phyloP scores from a whole-genome alignment of 2,329 filamentous ascomycete genomes.

The Trichoderma lentiforme region DNA sequence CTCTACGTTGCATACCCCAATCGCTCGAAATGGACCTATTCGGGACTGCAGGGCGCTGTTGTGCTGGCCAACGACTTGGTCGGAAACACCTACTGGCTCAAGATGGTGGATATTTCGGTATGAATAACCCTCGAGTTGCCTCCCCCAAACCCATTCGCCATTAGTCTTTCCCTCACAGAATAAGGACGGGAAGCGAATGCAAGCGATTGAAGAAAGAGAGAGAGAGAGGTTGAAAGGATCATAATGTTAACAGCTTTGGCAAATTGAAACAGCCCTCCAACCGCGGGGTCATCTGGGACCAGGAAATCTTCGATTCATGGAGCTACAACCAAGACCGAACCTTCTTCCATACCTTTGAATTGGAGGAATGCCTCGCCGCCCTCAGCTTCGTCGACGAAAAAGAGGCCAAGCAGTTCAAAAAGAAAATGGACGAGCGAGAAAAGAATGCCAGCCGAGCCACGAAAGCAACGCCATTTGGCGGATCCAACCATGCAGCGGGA shows the following conservation, averaged over 20 bases:
- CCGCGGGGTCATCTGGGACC: constrained; percentile 90
- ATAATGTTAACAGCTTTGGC: constrained; percentile 5
- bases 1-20: constrained; percentile 92
- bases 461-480: constrained; percentile 70
- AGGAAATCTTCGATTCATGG: constrained; percentile 96
- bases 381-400: constrained; percentile 96
- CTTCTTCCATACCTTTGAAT: constrained; percentile 97
- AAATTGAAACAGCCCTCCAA: constrained; percentile 57
- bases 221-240: neutral
- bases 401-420: constrained; percentile 93
- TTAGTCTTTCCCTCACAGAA: neutral
- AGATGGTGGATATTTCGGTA: constrained; percentile 95
- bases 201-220: neutral
- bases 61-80: constrained; percentile 93
- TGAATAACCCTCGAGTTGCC: constrained; percentile 20
- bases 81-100: constrained; percentile 94
- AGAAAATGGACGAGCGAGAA: constrained; percentile 95
- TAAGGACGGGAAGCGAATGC: neutral
- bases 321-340: constrained; percentile 94
- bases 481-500: constrained; percentile 34
- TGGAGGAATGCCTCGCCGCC: constrained; percentile 86
- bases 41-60: constrained; percentile 84
- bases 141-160: constrained; percentile 1
- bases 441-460: constrained; percentile 93
- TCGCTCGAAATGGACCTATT: constrained; percentile 84